phyloP scores from a whole-genome alignment of 148 eudicot genomes.

The Camellia japonica region DNA sequence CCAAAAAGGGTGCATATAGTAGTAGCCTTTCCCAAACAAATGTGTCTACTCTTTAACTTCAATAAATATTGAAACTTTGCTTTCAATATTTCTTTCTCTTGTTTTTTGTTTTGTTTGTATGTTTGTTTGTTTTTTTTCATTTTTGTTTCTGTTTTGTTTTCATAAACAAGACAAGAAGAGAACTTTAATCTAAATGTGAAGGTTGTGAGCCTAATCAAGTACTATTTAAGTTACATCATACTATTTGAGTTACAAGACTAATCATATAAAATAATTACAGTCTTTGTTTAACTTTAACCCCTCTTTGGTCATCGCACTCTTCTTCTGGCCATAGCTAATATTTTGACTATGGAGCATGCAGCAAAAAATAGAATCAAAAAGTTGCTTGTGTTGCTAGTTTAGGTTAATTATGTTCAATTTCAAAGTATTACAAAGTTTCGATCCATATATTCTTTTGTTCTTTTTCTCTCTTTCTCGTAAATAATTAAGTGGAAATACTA shows the following conservation, averaged over 20 bases:
- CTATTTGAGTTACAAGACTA: neutral
- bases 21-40: neutral
- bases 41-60: neutral
- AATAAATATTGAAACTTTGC: neutral
- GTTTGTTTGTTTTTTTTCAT: too few species aligned
- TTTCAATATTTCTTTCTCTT: neutral
- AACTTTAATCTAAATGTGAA: too few species aligned
- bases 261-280: neutral
- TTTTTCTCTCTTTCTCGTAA: neutral
- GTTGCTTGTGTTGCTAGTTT: neutral
- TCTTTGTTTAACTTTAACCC: too few species aligned
- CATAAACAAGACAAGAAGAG: neutral
- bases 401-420: neutral
- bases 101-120: neutral
- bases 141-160: neutral
- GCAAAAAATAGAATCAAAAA: neutral
- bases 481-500: neutral
- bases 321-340: neutral
- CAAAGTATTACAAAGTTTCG: neutral
- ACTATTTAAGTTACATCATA: too few species aligned
- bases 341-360: neutral
- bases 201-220: too few species aligned
- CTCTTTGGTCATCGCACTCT: too few species aligned
- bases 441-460: too few species aligned
- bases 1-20: too few species aligned